Evolutionary conservation across 805 yeast genomes (phyloP), one percentile per base, ranked within the genome.

Genomic region (Wickerhamiella spandovensis): DNA sequence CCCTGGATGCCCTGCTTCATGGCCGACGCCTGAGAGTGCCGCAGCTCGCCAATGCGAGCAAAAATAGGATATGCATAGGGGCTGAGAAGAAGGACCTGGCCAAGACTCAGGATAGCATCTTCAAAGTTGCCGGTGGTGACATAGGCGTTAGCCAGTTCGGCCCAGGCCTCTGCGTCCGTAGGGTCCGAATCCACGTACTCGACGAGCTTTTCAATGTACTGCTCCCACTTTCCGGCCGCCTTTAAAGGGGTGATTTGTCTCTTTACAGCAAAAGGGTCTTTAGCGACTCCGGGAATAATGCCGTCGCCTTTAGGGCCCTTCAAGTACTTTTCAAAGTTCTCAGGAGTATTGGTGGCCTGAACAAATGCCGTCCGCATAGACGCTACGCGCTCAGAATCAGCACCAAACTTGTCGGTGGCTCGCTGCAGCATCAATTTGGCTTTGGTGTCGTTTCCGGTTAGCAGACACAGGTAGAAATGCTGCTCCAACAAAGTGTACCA

Each of bases 161-260:
- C 72, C 95, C 95, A 87, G 1, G 83, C 69, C 54, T 82, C 79
- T 2, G 76, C 69, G 64, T 92, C 97, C 20, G 81, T 63, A 1
- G 97, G 95, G 57, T 76, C 78, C 47, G 73, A 66, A 49, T 79
- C 81, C 48, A 85, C 65, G 55, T 73, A 76, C 35, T 70, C 73
- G 10, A 70, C 67, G 56, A 89, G 70, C 48, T 73, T 74, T 35
- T 71, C 67, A 44, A 85, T 72, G 62, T 78, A 84, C n/a, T 65
- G 67, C 48, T 65, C 68, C 18, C 52, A 46, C 48, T 61, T 55
- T 4, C 61, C 63, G 9, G 52, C 53, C 25, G 58, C 53, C 49
- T 63, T 62, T 15, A 63, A 45, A 4, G 62, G 44, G 7, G 60
- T 63, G 44, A 62, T 53, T 39, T 62, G 63, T 25, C 72, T 59